phyloP scores from a whole-genome alignment of 2,329 filamentous ascomycete genomes.

The Gaeumannomyces sp. region DNA sequence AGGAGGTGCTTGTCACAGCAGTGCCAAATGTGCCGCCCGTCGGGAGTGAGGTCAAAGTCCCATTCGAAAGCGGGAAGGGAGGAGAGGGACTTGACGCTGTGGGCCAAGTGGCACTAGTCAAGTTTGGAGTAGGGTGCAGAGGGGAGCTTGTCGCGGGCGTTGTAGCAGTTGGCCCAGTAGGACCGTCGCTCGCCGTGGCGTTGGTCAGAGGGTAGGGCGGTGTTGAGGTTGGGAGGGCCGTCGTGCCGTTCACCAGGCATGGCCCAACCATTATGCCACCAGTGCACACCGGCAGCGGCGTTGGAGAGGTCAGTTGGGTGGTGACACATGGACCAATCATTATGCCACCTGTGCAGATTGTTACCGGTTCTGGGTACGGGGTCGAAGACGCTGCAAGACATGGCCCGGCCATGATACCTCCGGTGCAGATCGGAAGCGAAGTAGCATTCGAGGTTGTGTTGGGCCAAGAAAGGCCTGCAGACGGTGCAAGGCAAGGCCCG shows the following conservation, averaged over 20 bases:
- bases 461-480: background rate
- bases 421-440: background rate
- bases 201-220: background rate
- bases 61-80: background rate
- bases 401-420: slow-evolving; percentile 3
- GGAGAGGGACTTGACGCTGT: background rate
- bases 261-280: slow-evolving; percentile 1
- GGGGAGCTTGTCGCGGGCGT: background rate
- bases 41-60: background rate
- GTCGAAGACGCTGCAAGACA: background rate
- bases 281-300: slow-evolving; percentile 2
- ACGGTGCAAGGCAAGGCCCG: background rate
- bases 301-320: background rate
- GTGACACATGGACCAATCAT: slow-evolving; percentile 4
- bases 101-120: background rate
- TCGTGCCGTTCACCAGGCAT: slow-evolving; percentile 1
- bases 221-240: background rate
- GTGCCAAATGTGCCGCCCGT: background rate
- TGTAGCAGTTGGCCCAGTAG: background rate
- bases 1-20: background rate
- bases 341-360: slow-evolving; percentile 2
- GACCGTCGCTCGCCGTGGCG: background rate
- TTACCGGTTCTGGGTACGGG: background rate
- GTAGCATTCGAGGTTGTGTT: background rate
- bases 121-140: background rate